Evolutionary conservation across 2,329 filamentous ascomycete genomes (phyloP).

Genomic region (Bipolaris gigantea): DNA sequence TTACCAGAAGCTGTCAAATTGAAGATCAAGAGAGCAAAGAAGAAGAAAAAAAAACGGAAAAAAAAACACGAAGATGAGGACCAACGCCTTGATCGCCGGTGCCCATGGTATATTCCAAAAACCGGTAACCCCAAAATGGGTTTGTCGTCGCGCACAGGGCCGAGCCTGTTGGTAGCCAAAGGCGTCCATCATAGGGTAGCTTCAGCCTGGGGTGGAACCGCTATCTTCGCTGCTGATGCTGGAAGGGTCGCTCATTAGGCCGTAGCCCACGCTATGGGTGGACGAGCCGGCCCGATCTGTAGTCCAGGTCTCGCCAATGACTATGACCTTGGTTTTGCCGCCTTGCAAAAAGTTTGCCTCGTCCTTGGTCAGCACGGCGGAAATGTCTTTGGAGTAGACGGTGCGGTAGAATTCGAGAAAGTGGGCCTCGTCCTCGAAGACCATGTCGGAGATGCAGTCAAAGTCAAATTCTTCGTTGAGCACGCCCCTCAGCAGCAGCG

Average conservation of each 20-base stretch:
- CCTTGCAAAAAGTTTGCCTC: constrained; percentile 30
- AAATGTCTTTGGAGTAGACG: constrained; percentile 27
- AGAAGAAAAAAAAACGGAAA: too few relatives aligned
- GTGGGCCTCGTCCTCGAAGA: constrained; percentile 24
- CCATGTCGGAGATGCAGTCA: constrained; percentile 32
- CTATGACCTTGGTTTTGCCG: constrained; percentile 25
- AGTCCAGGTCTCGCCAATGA: constrained; percentile 31
- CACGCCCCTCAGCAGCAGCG: constrained; percentile 26
- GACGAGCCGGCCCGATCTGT: constrained; percentile 18
- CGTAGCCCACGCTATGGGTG: constrained; percentile 7
- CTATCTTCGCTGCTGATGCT: constrained; percentile 25
- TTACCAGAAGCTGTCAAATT: too few relatives aligned
- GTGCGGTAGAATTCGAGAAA: constrained; percentile 33
- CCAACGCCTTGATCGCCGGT: too few relatives aligned
- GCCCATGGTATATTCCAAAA: too few relatives aligned
- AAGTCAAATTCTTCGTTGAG: constrained; percentile 28
- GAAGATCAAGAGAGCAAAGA: too few relatives aligned
- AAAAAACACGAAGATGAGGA: too few relatives aligned
- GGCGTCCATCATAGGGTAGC: background rate
- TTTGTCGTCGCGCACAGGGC: too few relatives aligned
- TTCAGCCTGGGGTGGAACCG: constrained; percentile 16
- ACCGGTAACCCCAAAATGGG: too few relatives aligned
- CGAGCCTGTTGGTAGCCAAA: background rate
- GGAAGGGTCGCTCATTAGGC: constrained; percentile 7
- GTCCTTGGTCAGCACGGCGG: constrained; percentile 25